A percentile compares a stretch with the other conserved stretches of the same genome.
These are phyloP conservation scores for Ceratocystis alfenasii DNA, from an alignment of 2,329 filamentous ascomycete species.

Conservation along the genomic window DNA sequence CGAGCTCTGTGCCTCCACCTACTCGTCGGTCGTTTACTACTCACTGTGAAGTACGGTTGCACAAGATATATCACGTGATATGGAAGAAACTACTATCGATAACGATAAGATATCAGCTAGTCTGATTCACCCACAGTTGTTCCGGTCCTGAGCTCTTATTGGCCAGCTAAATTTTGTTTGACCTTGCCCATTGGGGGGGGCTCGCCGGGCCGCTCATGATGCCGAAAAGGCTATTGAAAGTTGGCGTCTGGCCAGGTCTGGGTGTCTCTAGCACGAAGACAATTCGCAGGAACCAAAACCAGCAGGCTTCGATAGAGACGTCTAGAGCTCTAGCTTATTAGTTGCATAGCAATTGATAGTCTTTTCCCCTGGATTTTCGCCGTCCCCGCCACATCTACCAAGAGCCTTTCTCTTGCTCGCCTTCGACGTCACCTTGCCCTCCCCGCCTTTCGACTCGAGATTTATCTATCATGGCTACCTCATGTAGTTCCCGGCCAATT, in stretches of 20 bases:
- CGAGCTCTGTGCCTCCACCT: neutral
- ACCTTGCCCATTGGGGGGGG: neutral
- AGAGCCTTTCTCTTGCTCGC: neutral
- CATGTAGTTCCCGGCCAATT: conserved; percentile 11
- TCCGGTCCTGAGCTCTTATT: conserved; percentile 7
- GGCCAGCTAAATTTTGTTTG: conserved; percentile 12
- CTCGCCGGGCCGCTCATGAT: neutral
- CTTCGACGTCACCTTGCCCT: neutral
- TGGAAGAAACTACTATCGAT: neutral
- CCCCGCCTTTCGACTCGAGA: too few species aligned
- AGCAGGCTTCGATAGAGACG: neutral
- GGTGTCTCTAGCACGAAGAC: neutral
- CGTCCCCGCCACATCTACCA: neutral
- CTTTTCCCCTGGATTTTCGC: neutral
- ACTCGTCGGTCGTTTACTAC: too few species aligned
- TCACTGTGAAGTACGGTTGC: too few species aligned
- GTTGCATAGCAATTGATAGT: neutral
- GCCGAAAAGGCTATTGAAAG: neutral
- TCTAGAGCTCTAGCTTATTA: neutral
- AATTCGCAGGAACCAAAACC: neutral
- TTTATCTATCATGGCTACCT: conserved; percentile 10
- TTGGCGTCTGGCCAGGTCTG: neutral
- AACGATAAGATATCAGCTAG: neutral
- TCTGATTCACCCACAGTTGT: conserved; percentile 10
- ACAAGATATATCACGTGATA: neutral